Evolutionary conservation across 1,139 yeast species (phyloP), one percentile per base, ranked within the genome.

Genomic region (Candida sojae): DNA sequence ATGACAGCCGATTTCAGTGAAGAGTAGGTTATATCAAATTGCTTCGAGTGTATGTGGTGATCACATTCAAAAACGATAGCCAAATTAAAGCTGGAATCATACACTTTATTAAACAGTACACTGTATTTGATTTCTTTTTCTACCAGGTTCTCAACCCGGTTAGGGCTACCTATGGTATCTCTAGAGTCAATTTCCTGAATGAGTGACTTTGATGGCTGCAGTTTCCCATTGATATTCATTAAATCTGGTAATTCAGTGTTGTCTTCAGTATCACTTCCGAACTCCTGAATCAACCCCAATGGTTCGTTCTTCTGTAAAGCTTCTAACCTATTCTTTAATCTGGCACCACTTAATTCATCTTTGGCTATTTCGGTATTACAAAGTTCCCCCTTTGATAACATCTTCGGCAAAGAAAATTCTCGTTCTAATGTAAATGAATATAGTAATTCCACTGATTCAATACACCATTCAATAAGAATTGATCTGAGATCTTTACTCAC

Each of bases 391-490:
- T 86, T 86, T 47, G 73, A 66, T 6, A 73, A 61, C 82, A 88
- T 75, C 57, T 84, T 86, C 1, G 92, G 93, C 4, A 77, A 75
- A 62, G 61, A 71, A 63, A 53, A 74, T 49, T 57, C 83, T 48
- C 80, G 53, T 34, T 73, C 79, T 42, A 61, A 70, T 58, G 57
- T 73, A 63, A 64, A 50, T 39, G 54, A 79, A 64, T 67, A 66
- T 49, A 71, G 54, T 51, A 83, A 63, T 58, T 86, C 93, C 6
- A 85, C 78, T 2, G 88, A 80, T 57, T 87, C 93, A 43, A 86
- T 61, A 56, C 90, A 77, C 86, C 86, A 82, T 53, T 81, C 86
- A 26, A 79, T 72, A 47, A 79, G 57, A 10, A 82, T 81, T 26
- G 71, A 63, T 48, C 73, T 67, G 47, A 82, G 67, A 48, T 80